Evolutionary conservation across 139 green algal genomes (phyloP).

Genomic region (Tetradesmus lagerheimii): DNA sequence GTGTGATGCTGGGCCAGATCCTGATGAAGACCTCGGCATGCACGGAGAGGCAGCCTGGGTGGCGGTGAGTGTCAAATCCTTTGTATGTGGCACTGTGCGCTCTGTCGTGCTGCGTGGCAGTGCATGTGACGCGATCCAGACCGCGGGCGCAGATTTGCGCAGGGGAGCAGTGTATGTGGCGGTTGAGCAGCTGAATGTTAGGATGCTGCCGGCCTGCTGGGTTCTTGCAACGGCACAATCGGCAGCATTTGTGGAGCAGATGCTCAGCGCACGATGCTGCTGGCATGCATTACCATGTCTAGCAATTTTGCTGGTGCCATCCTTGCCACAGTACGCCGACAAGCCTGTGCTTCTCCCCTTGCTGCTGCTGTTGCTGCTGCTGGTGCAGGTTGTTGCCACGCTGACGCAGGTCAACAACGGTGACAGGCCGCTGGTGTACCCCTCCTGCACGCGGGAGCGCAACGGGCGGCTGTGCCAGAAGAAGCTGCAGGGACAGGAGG

Average conservation of each 20-base stretch:
- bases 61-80: constrained; percentile 48
- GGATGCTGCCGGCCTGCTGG: too few relatives aligned
- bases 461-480: constrained; percentile 83
- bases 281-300: too few relatives aligned
- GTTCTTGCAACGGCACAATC: too few relatives aligned
- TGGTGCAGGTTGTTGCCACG: constrained; percentile 51
- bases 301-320: too few relatives aligned
- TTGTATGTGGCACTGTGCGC: too few relatives aligned
- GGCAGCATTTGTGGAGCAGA: too few relatives aligned
- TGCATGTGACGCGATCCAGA: too few relatives aligned
- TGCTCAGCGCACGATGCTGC: too few relatives aligned
- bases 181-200: too few relatives aligned
- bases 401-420: constrained; percentile 66
- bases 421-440: constrained; percentile 69
- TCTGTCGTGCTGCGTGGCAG: too few relatives aligned
- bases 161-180: too few relatives aligned
- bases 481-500: constrained; percentile 72
- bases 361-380: not conserved
- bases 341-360: not conserved
- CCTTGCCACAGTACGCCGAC: not conserved
- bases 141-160: too few relatives aligned
- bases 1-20: constrained; percentile 74
- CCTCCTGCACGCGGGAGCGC: constrained; percentile 67
- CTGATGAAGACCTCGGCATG: constrained; percentile 85
- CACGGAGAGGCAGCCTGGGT: constrained; percentile 79